Conservation (phyloP, 148 eudicot species). For the Cornus kousa region DNA sequence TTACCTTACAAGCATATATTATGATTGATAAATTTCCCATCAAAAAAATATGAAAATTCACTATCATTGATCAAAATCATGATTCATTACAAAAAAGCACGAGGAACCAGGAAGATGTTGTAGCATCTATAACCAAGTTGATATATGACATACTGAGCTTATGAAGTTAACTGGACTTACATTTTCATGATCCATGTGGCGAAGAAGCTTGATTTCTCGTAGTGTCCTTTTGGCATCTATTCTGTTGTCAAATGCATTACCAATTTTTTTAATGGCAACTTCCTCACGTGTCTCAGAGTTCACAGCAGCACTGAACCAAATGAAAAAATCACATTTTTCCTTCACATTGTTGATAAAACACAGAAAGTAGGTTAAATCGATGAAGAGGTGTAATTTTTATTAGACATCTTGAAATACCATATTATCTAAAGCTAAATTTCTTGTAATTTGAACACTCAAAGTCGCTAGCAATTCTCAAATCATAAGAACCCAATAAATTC, state of each 20-base stretch:
- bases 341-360: slow-evolving; percentile 10
- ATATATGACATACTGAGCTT: neutral
- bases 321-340: slow-evolving; percentile 11
- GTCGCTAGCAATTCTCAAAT: neutral
- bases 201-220: slow-evolving; percentile 79
- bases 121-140: neutral
- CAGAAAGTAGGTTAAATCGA: neutral
- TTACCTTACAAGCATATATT: neutral
- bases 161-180: slow-evolving; percentile 29
- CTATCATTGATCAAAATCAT: neutral
- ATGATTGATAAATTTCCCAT: too few species aligned
- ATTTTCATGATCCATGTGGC: slow-evolving; percentile 82
- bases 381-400: neutral
- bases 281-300: slow-evolving; percentile 75
- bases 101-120: neutral
- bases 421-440: neutral
- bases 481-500: neutral
- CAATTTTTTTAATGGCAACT: slow-evolving; percentile 86
- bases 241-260: slow-evolving; percentile 74
- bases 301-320: slow-evolving; percentile 61
- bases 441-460: slow-evolving; percentile 2
- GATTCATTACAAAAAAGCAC: neutral
- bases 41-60: too few species aligned
- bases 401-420: neutral
- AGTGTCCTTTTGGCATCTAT: slow-evolving; percentile 86